phyloP scores from a whole-genome alignment of 352 stramenopile species.

The Pythium grandisporangium region DNA sequence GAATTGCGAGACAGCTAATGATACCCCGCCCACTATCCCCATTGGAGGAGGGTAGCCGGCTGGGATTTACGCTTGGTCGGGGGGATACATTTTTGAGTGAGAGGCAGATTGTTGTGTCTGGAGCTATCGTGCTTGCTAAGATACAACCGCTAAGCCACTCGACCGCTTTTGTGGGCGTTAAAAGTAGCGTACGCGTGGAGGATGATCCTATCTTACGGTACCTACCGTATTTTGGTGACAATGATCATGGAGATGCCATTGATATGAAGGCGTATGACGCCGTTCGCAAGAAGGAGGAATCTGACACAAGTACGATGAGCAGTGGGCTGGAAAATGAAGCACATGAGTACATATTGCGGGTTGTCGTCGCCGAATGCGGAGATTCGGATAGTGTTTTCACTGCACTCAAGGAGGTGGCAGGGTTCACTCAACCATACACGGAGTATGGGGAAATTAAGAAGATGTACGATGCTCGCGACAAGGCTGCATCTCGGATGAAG shows the following conservation, averaged over 20 bases:
- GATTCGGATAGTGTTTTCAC: constrained; percentile 45
- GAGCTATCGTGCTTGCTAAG: constrained; percentile 3
- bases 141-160: constrained; percentile 50
- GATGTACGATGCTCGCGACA: constrained; percentile 24
- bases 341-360: constrained; percentile 61
- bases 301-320: constrained; percentile 2
- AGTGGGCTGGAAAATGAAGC: constrained; percentile 54
- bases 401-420: constrained; percentile 43
- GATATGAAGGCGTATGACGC: constrained; percentile 62
- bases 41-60: constrained; percentile 3
- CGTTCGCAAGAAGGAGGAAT: constrained; percentile 13
- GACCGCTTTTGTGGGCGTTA: constrained; percentile 59
- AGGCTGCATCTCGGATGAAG: constrained; percentile 28
- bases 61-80: constrained; percentile 7
- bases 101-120: constrained; percentile 7
- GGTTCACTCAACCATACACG: constrained; percentile 45
- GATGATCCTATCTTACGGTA: constrained; percentile 86
- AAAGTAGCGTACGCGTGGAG: constrained; percentile 63
- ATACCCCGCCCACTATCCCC: not conserved
- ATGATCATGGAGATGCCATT: constrained; percentile 76
- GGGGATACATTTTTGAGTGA: constrained; percentile 14
- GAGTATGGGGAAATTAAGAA: constrained; percentile 74
- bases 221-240: constrained; percentile 89
- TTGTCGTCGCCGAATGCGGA: constrained; percentile 47
- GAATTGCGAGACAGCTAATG: constrained; percentile 9